phyloP scores from a whole-genome alignment of 768 basidiomycete species.

The Mycena maculata region DNA sequence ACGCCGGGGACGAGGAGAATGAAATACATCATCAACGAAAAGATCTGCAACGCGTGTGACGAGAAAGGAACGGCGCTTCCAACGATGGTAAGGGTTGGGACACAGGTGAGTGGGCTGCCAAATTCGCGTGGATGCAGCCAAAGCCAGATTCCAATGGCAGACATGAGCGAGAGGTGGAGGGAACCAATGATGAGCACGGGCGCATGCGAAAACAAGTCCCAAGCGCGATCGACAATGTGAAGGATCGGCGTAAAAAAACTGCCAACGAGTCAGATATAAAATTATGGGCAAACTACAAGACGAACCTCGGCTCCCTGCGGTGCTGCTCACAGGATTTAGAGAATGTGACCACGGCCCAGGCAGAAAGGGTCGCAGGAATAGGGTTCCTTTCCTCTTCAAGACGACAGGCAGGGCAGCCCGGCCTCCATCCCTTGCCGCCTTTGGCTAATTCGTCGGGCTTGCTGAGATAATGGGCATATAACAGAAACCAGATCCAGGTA shows the following conservation, averaged over 20 bases:
- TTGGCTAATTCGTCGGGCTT: neutral
- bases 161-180: constrained; percentile 36
- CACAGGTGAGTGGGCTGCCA: constrained; percentile 10
- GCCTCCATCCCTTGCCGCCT: neutral
- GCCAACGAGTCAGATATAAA: neutral
- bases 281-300: neutral
- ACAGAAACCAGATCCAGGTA: constrained; percentile 6
- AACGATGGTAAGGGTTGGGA: constrained; percentile 2
- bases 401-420: neutral
- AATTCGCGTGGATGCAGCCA: constrained; percentile 32
- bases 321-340: neutral
- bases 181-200: constrained; percentile 34
- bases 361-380: neutral
- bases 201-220: neutral
- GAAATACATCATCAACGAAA: constrained; percentile 35
- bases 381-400: neutral
- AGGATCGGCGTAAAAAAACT: neutral
- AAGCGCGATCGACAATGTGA: neutral
- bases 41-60: constrained; percentile 24
- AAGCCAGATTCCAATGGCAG: constrained; percentile 37
- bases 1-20: constrained; percentile 36
- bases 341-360: neutral
- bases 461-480: neutral
- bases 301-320: neutral
- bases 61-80: constrained; percentile 14